Percentiles rank a stretch among this genome's conserved stretches.
phyloP scores from a whole-genome alignment of 176 grass and related monocot genomes.

The Hyparrhenia diplandra region DNA sequence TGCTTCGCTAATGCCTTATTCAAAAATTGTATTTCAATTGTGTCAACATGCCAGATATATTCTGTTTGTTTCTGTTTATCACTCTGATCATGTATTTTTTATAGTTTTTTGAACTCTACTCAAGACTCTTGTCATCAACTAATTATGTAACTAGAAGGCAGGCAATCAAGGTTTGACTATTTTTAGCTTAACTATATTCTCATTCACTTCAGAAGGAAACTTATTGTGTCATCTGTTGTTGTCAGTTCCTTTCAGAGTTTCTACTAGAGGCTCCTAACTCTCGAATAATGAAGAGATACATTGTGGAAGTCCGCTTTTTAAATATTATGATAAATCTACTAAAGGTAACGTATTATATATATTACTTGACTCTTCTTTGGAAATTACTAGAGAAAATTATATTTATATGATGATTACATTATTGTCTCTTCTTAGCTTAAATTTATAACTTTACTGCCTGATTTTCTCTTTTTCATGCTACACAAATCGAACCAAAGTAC shows the following conservation, averaged over 20 bases:
- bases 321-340: conserved; percentile 72
- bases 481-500: background rate
- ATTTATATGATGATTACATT: background rate
- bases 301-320: conserved; percentile 77
- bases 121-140: conserved; percentile 68
- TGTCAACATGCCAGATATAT: conserved; percentile 11
- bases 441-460: no score
- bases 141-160: conserved; percentile 99
- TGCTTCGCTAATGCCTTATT: background rate
- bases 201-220: conserved; percentile 13
- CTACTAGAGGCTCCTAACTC: conserved; percentile 76
- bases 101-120: conserved; percentile 86
- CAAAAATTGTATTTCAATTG: conserved; percentile 6
- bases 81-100: conserved; percentile 12
- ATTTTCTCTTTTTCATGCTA: no score
- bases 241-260: conserved; percentile 97
- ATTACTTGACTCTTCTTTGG: conserved; percentile 7
- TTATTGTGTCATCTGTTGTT: conserved; percentile 25
- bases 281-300: conserved; percentile 98
- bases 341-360: conserved; percentile 77
- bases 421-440: background rate
- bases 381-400: conserved; percentile 15
- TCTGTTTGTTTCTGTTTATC: background rate
- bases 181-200: conserved; percentile 19
- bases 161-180: conserved; percentile 75